Percentiles rank a stretch among this genome's conserved stretches.
phyloP scores from a whole-genome alignment of 164 flowering plant genomes.

The Cinnamomum chago region DNA sequence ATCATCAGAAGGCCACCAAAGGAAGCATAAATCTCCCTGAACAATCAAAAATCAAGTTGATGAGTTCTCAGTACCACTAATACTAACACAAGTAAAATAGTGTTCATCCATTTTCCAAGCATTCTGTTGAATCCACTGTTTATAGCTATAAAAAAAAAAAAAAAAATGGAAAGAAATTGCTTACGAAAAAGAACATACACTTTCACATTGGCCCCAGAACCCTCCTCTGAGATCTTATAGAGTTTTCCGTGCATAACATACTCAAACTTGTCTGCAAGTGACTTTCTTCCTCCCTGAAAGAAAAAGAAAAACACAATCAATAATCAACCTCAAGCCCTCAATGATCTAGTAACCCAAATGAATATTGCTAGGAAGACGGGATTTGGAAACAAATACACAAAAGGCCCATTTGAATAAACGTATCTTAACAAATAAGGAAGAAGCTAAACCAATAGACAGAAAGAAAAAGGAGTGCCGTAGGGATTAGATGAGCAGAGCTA shows the following conservation, averaged over 20 bases:
- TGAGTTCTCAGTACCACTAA: neutral
- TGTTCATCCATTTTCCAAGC: neutral
- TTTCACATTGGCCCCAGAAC: slow-evolving; percentile 41
- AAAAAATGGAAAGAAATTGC: neutral
- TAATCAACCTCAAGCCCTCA: neutral
- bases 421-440: too few species aligned
- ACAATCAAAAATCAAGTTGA: slow-evolving; percentile 7
- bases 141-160: neutral
- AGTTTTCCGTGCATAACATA: slow-evolving; percentile 94
- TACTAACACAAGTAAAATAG: neutral
- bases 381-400: too few species aligned
- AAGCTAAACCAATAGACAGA: too few species aligned
- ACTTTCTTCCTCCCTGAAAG: slow-evolving; percentile 60
- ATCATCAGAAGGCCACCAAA: slow-evolving; percentile 85
- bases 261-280: slow-evolving; percentile 79
- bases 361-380: too few species aligned
- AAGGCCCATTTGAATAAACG: too few species aligned
- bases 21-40: slow-evolving; percentile 71
- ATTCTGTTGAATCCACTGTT: neutral
- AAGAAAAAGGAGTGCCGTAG: too few species aligned
- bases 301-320: neutral
- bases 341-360: too few species aligned
- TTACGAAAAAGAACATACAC: slow-evolving; percentile 37
- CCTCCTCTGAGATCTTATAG: slow-evolving; percentile 64
- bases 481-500: too few species aligned